Conservation (phyloP, 805 yeast species). For the Hanseniaspora occidentalis region DNA sequence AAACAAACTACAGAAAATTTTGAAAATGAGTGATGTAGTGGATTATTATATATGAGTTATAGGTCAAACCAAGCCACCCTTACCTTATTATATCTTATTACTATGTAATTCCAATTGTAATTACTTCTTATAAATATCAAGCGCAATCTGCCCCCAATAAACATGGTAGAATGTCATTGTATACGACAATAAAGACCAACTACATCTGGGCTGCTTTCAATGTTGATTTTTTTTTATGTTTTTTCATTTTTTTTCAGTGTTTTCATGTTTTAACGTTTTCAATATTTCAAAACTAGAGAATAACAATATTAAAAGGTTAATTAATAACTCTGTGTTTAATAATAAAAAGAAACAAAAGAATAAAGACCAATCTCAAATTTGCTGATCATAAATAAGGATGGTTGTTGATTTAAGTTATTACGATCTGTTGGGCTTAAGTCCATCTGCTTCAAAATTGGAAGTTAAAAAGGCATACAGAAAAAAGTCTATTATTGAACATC, state of each 20-base stretch:
- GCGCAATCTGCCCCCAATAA: too few relatives aligned
- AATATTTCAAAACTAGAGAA: too few relatives aligned
- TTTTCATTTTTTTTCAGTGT: background rate
- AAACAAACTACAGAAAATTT: background rate
- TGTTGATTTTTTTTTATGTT: too few relatives aligned
- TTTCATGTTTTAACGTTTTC: background rate
- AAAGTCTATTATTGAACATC: slow-evolving; percentile 65
- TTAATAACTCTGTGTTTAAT: background rate
- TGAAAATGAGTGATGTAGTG: too few relatives aligned
- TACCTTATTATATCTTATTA: too few relatives aligned
- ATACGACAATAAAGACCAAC: too few relatives aligned
- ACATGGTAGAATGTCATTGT: too few relatives aligned
- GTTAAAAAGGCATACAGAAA: slow-evolving; percentile 73
- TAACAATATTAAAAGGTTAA: background rate
- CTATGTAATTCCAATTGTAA: too few relatives aligned
- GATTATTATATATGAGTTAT: too few relatives aligned
- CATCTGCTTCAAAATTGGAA: slow-evolving; percentile 49
- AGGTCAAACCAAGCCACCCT: too few relatives aligned
- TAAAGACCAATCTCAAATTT: background rate
- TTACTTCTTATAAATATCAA: too few relatives aligned
- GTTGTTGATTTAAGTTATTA: slow-evolving; percentile 67
- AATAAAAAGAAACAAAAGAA: background rate
- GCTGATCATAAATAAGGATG: slow-evolving; percentile 27
- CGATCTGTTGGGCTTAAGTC: slow-evolving; percentile 46
- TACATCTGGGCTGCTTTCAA: too few relatives aligned